A percentile compares a stretch with the other conserved stretches of the same genome.
These are phyloP conservation scores for Quercus parvula DNA, from an alignment of 306 rosid species.

Conservation along the genomic window DNA sequence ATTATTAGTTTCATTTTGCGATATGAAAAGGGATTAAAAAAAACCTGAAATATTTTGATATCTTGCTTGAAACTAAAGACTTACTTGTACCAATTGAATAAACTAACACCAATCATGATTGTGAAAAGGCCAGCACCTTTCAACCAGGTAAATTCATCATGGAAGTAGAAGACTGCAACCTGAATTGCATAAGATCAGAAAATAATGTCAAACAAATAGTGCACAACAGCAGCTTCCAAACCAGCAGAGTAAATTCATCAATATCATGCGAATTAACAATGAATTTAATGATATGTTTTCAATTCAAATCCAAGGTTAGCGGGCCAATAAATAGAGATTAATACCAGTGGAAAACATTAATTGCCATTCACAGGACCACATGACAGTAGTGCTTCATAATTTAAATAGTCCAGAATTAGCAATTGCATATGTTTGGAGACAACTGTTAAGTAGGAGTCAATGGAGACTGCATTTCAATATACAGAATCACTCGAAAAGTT, in stretches of 20 bases:
- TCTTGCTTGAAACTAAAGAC: constrained; percentile 31
- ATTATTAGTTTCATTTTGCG: constrained; percentile 5
- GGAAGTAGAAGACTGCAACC: constrained; percentile 96
- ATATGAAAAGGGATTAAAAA: background rate
- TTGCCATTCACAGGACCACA: background rate
- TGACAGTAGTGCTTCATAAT: background rate
- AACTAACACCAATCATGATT: constrained; percentile 85
- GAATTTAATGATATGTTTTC: background rate
- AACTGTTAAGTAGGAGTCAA: background rate
- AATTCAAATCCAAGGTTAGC: background rate
- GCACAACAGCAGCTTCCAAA: background rate
- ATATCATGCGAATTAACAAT: background rate
- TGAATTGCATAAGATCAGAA: constrained; percentile 30
- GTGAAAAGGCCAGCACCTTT: constrained; percentile 80
- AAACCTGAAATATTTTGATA: background rate
- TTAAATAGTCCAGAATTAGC: background rate
- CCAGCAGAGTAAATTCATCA: constrained; percentile 2
- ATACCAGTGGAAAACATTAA: background rate
- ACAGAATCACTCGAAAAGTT: background rate
- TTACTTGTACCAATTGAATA: constrained; percentile 98
- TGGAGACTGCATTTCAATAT: background rate
- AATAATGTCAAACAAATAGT: constrained; percentile 17
- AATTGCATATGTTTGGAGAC: background rate
- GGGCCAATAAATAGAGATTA: background rate
- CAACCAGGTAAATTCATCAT: constrained; percentile 78